These are phyloP conservation scores for Boletus rubescentipes DNA, from an alignment of 768 basidiomycete species.

Conservation along the genomic window DNA sequence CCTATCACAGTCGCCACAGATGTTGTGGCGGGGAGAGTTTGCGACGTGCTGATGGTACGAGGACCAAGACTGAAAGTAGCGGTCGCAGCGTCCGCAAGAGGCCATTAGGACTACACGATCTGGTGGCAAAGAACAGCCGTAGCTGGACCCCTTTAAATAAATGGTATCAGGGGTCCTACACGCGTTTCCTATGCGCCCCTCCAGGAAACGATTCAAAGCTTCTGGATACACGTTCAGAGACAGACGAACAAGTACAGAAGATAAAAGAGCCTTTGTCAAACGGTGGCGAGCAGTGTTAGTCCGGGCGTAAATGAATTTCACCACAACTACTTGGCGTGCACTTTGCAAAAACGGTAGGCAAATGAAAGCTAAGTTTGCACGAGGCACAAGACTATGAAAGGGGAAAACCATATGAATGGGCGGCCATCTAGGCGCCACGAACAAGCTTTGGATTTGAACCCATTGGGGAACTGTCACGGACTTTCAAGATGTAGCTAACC, in stretches of 20 bases:
- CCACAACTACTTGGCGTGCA: conserved; percentile 1
- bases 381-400: conserved; percentile 16
- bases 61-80: conserved; percentile 29
- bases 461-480: conserved; percentile 23
- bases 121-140: not conserved
- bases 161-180: conserved; percentile 26
- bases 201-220: not conserved
- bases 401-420: conserved; percentile 16
- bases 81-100: conserved; percentile 42
- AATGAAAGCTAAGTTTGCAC: conserved; percentile 15
- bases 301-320: conserved; percentile 10
- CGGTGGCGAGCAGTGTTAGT: too few species aligned
- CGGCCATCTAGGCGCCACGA: conserved; percentile 23
- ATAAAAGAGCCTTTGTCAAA: conserved; percentile 88
- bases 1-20: conserved; percentile 44
- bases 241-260: conserved; percentile 90
- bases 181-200: conserved; percentile 28
- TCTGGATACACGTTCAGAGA: conserved; percentile 54
- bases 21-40: conserved; percentile 40
- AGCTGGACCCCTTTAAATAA: not conserved
- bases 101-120: too few species aligned
- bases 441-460: conserved; percentile 5
- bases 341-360: conserved; percentile 1
- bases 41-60: conserved; percentile 38
- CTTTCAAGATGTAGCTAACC: conserved; percentile 23